phyloP scores from a whole-genome alignment of 1,139 yeast species.

The Hanseniaspora sp. region DNA sequence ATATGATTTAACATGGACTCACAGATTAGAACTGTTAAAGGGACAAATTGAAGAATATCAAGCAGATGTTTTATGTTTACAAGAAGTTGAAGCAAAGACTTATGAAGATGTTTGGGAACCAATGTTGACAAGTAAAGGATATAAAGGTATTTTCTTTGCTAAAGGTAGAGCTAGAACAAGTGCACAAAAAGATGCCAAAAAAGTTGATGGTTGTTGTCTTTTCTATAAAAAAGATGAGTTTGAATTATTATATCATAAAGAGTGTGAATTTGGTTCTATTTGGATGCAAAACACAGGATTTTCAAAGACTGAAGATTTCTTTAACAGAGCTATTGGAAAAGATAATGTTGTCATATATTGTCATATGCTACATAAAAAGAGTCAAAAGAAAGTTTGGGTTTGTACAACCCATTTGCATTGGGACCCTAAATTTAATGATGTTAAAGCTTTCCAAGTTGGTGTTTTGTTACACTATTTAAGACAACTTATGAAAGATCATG shows the following conservation, averaged over 20 bases:
- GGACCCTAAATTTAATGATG: constrained; percentile 96
- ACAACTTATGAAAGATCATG: constrained; percentile 34
- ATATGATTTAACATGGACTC: constrained; percentile 96
- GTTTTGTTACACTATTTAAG: constrained; percentile 82
- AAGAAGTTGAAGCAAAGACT: constrained; percentile 85
- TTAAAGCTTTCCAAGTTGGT: constrained; percentile 90
- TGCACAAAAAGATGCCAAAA: constrained; percentile 70
- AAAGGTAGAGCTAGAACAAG: constrained; percentile 90
- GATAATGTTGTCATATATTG: constrained; percentile 82
- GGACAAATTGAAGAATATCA: constrained; percentile 56
- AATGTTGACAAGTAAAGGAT: constrained; percentile 58
- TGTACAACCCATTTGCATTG: constrained; percentile 94
- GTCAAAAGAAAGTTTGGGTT: constrained; percentile 62
- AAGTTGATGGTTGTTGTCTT: constrained; percentile 95
- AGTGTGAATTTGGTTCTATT: constrained; percentile 75
- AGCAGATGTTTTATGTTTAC: constrained; percentile 78
- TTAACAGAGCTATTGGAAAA: constrained; percentile 91
- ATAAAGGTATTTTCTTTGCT: constrained; percentile 69
- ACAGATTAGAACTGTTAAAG: constrained; percentile 62
- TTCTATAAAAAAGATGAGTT: constrained; percentile 66
- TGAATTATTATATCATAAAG: constrained; percentile 56
- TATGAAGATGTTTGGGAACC: constrained; percentile 83
- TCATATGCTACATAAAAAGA: constrained; percentile 60
- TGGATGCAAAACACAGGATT: constrained; percentile 83
- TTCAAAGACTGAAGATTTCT: constrained; percentile 86